Evolutionary conservation across 2,329 filamentous ascomycete species (phyloP), one percentile per base, ranked within the genome.

Genomic region (Pseudovirgaria hyperparasitica): DNA sequence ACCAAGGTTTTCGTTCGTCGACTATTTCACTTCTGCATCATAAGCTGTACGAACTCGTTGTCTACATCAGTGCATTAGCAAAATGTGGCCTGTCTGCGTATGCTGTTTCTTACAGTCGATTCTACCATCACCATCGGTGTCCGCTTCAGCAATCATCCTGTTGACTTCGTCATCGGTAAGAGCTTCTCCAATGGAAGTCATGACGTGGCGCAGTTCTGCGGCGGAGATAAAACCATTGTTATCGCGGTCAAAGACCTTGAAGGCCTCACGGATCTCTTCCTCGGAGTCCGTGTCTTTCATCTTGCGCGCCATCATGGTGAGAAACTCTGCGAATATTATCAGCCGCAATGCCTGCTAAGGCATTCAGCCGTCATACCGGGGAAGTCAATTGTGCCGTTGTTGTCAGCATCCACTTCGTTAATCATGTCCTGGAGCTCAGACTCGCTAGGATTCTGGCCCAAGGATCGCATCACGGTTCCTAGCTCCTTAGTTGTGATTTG

Each of bases 191-290:
- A 76, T 69, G 14, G 65, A 69, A 38, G 67, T 70, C 67, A 76
- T 72, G 50, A 76, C 69, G 41, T 67, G 62, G 39, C 67, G 62
- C 38, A 76, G 58, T 52, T 76, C 72, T 26, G 68, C 66, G 28
- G 67, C 63, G 16, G 66, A 70, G 52, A 76, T 76, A 48, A 71
- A 73, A 39, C 72, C 72, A 47, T 70, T 73, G 52, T 68, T 68
- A 45, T 76, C 72, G 45, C 67, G 66, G 51, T 76, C 72, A 49
- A 76, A 76, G 44, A 75, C 70, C 51, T 67, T 65, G 62, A 76
- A 76, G 27, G 72, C 72, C 46, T 70, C 68, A 41, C 67, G 62
- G 47, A 76, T 72, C 53, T 76, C 72, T 49, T 72, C 62, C 49
- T 75, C 71, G 27, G 67, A 66, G 50, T 75, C 68, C 31, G 65